Evolutionary conservation across 106 monocot species (phyloP).

Genomic region (Chionographis japonica): DNA sequence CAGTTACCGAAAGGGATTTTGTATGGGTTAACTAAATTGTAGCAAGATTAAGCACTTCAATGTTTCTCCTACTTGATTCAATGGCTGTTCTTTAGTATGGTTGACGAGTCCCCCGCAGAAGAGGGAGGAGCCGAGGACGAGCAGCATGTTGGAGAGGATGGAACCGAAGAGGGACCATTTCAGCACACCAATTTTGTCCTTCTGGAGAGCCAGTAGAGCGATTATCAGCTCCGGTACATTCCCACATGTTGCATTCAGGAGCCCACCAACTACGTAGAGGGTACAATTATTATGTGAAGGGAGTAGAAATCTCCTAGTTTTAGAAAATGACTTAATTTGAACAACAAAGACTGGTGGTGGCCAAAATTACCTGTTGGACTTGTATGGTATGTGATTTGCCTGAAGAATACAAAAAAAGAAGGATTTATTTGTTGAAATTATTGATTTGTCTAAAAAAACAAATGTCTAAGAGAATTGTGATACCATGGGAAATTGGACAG

Average conservation of each 20-base stretch:
- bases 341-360: neutral
- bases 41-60: neutral
- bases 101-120: slow-evolving; percentile 59
- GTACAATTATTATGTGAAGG: no score
- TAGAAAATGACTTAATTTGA: neutral
- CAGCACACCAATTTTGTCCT: slow-evolving; percentile 47
- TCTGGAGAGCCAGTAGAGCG: slow-evolving; percentile 43
- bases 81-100: slow-evolving; percentile 36
- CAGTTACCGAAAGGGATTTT: neutral
- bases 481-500: no score
- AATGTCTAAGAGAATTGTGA: no score
- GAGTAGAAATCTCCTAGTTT: neutral
- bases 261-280: slow-evolving; percentile 28
- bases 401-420: slow-evolving; percentile 10
- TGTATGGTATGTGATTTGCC: slow-evolving; percentile 43
- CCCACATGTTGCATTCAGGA: slow-evolving; percentile 68
- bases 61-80: slow-evolving; percentile 27
- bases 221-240: slow-evolving; percentile 62
- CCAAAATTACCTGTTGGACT: slow-evolving; percentile 42
- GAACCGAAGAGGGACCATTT: slow-evolving; percentile 79
- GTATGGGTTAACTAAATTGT: neutral
- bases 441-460: no score
- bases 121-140: slow-evolving; percentile 77
- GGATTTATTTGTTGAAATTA: neutral
- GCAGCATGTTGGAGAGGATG: slow-evolving; percentile 70